Conservation (phyloP, 1,284 basidiomycete species). For the Boletus sp. region DNA sequence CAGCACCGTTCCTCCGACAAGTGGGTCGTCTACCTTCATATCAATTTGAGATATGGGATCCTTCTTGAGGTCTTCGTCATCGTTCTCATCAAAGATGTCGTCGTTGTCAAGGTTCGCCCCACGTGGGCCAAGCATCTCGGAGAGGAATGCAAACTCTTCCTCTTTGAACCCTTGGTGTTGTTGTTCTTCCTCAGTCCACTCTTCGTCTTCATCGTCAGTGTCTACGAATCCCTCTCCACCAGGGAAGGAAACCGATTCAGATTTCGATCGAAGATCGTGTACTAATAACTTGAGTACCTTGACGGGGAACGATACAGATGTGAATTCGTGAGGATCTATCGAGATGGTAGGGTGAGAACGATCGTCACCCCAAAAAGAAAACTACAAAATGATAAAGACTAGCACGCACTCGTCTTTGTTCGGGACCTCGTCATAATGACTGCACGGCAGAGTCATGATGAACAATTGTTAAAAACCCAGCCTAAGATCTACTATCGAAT, state of each 20-base stretch:
- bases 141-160: constrained; percentile 69
- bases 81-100: constrained; percentile 65
- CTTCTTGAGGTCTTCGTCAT: constrained; percentile 85
- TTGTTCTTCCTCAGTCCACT: constrained; percentile 85
- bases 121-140: constrained; percentile 70
- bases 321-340: constrained; percentile 84
- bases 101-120: constrained; percentile 74
- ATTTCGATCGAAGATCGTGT: constrained; percentile 78
- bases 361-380: constrained; percentile 15
- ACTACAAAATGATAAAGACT: constrained; percentile 11
- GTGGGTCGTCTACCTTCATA: constrained; percentile 65
- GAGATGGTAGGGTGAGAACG: constrained; percentile 22
- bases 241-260: constrained; percentile 67
- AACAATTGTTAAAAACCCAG: constrained; percentile 23
- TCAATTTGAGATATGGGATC: constrained; percentile 91
- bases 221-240: constrained; percentile 60
- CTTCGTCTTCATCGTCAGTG: constrained; percentile 86
- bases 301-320: constrained; percentile 83
- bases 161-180: constrained; percentile 56
- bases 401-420: constrained; percentile 79
- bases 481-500: constrained; percentile 7
- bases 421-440: constrained; percentile 96
- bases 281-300: constrained; percentile 91
- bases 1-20: background rate
- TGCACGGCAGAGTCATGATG: constrained; percentile 40